phyloP scores from a whole-genome alignment of 768 basidiomycete genomes.

The Boletus edulis region DNA sequence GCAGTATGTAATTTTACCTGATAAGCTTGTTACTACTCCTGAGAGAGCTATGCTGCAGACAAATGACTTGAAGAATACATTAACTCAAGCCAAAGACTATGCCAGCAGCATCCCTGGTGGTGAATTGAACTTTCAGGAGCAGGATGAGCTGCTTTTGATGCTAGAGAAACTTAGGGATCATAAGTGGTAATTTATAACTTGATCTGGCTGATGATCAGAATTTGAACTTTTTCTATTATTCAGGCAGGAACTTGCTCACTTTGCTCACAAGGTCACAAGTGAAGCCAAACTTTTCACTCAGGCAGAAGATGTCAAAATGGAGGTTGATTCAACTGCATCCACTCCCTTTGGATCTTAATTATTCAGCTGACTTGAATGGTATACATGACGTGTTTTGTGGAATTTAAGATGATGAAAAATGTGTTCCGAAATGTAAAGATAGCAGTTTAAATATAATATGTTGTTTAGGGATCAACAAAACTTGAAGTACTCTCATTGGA shows the following conservation, averaged over 20 bases:
- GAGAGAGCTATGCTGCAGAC: slow-evolving; percentile 44
- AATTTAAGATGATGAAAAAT: too few species aligned
- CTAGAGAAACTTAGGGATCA: slow-evolving; percentile 59
- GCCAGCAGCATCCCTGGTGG: slow-evolving; percentile 65
- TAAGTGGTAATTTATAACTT: slow-evolving; percentile 34
- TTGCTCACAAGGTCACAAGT: slow-evolving; percentile 42
- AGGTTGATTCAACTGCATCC: slow-evolving; percentile 74
- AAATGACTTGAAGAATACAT: slow-evolving; percentile 61
- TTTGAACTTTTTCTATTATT: neutral
- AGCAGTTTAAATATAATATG: too few species aligned
- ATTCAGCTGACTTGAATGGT: too few species aligned
- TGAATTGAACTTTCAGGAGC: slow-evolving; percentile 64
- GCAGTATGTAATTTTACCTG: slow-evolving; percentile 43
- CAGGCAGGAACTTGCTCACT: slow-evolving; percentile 55
- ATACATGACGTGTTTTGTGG: too few species aligned
- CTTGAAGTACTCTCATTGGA: too few species aligned
- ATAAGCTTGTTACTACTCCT: neutral
- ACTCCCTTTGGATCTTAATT: slow-evolving; percentile 49
- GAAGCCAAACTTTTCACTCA: slow-evolving; percentile 30
- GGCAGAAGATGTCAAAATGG: slow-evolving; percentile 45
- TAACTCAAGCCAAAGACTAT: slow-evolving; percentile 59
- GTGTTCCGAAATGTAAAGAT: too few species aligned
- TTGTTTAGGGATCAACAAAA: too few species aligned
- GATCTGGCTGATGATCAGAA: too few species aligned
- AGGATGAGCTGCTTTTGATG: slow-evolving; percentile 70